phyloP scores from a whole-genome alignment of 192 early-diverging fungal species.

The Coemansia furcata region DNA sequence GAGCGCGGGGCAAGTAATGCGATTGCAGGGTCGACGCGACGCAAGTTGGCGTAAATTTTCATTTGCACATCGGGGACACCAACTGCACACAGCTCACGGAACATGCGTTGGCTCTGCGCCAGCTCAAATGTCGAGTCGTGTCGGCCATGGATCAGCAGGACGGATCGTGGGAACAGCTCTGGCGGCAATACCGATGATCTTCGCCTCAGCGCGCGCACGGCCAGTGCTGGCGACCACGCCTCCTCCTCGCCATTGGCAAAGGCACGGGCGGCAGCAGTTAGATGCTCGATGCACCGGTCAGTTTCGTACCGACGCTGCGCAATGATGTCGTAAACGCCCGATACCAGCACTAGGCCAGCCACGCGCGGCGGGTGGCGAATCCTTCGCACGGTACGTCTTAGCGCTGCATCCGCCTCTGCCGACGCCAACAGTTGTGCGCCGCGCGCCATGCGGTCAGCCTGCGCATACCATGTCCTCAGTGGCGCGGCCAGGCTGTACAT shows the following conservation, averaged over 20 bases:
- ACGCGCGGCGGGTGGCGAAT: constrained; percentile 41
- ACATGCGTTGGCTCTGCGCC: constrained; percentile 48
- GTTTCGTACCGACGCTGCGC: constrained; percentile 48
- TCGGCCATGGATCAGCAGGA: constrained; percentile 47
- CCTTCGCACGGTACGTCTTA: constrained; percentile 24
- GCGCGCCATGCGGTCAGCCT: constrained; percentile 47
- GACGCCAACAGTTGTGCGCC: constrained; percentile 43
- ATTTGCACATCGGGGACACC: constrained; percentile 52
- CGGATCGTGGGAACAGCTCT: constrained; percentile 40
- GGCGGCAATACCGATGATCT: constrained; percentile 38
- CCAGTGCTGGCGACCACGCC: constrained; percentile 47
- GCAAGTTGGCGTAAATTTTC: constrained; percentile 53
- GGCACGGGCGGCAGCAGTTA: constrained; percentile 37
- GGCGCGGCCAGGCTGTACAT: constrained; percentile 53
- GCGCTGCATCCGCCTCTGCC: constrained; percentile 24
- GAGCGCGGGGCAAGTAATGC: constrained; percentile 47
- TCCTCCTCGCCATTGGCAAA: constrained; percentile 42
- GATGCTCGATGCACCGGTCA: constrained; percentile 46
- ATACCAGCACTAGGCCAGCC: constrained; percentile 46
- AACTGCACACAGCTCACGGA: constrained; percentile 45
- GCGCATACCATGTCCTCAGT: constrained; percentile 48
- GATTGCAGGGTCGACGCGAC: constrained; percentile 51
- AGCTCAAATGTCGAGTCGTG: constrained; percentile 53
- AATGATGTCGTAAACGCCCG: constrained; percentile 49
- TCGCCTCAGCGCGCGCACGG: constrained; percentile 38